These are phyloP conservation scores for Fusarium sacchari DNA, from an alignment of 2,329 filamentous ascomycete genomes.

Conservation along the genomic window DNA sequence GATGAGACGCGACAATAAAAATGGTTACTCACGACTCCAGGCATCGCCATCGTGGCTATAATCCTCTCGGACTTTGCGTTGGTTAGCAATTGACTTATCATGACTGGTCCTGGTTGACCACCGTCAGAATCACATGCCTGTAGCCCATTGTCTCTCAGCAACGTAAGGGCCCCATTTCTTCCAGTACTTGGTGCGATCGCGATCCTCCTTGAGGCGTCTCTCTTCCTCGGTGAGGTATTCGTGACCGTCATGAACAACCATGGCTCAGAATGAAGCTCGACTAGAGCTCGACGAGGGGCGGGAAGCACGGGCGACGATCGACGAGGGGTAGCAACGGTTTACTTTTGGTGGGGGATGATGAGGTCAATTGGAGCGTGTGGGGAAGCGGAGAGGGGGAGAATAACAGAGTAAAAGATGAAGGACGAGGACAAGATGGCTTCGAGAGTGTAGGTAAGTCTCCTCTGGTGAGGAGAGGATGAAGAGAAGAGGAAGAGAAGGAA, in stretches of 20 bases:
- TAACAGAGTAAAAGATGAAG: slow-evolving; percentile 9
- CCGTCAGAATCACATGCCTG: slow-evolving; percentile 65
- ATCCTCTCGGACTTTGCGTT: slow-evolving; percentile 78
- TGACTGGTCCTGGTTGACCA: slow-evolving; percentile 1
- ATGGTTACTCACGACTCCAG: slow-evolving; percentile 81
- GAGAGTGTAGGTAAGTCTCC: slow-evolving; percentile 22
- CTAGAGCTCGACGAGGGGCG: slow-evolving; percentile 24
- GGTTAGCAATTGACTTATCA: slow-evolving; percentile 41
- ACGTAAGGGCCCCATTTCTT: slow-evolving; percentile 98
- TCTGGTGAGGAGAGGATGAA: slow-evolving; percentile 2
- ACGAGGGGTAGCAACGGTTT: slow-evolving; percentile 35
- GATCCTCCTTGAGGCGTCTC: slow-evolving; percentile 86
- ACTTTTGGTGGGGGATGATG: slow-evolving; percentile 27
- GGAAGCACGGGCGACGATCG: slow-evolving; percentile 37
- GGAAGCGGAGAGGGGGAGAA: slow-evolving; percentile 23
- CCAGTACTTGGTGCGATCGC: slow-evolving; percentile 88
- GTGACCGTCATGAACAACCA: slow-evolving; percentile 91
- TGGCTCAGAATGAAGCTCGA: slow-evolving; percentile 50
- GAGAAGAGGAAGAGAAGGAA: slow-evolving; percentile 4
- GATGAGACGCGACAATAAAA: not conserved
- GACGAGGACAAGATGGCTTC: slow-evolving; percentile 2
- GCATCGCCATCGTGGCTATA: slow-evolving; percentile 91
- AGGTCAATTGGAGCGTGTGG: slow-evolving; percentile 37
- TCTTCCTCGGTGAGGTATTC: slow-evolving; percentile 92
- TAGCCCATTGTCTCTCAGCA: slow-evolving; percentile 94